phyloP scores from a whole-genome alignment of 768 basidiomycete species.

The Leccinum obscurum region DNA sequence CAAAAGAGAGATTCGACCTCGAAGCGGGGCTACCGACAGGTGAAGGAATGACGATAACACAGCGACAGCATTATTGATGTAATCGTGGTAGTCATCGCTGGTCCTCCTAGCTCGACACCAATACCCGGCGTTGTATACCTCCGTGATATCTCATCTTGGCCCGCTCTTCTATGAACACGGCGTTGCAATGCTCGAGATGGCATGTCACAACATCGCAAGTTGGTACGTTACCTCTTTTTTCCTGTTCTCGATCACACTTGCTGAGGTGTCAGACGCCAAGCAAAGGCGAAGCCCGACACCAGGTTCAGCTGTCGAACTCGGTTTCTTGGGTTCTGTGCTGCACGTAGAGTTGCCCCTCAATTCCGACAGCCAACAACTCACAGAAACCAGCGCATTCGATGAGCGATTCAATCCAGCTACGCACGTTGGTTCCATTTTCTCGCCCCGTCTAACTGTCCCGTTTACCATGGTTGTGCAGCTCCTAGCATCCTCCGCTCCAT shows the following conservation, averaged over 20 bases:
- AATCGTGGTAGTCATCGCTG: conserved; percentile 39
- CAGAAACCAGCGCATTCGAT: conserved; percentile 49
- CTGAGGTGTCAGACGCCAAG: conserved; percentile 37
- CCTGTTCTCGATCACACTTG: conserved; percentile 1
- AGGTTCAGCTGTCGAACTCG: conserved; percentile 71
- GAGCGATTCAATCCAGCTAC: conserved; percentile 51
- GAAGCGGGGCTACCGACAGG: conserved; percentile 83
- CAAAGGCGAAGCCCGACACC: conserved; percentile 75
- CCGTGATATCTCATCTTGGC: conserved; percentile 64
- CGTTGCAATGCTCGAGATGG: conserved; percentile 77
- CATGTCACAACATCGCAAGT: conserved; percentile 80
- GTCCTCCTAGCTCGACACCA: conserved; percentile 80
- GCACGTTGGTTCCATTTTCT: conserved; percentile 41
- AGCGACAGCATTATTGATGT: conserved; percentile 1
- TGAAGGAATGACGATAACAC: conserved; percentile 23
- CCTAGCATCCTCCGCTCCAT: conserved; percentile 62
- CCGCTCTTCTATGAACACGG: conserved; percentile 75
- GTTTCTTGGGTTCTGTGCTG: conserved; percentile 78
- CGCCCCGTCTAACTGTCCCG: not conserved
- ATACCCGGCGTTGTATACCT: conserved; percentile 82
- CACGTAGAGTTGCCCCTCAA: conserved; percentile 69
- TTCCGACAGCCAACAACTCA: conserved; percentile 71
- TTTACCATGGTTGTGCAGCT: conserved; percentile 44
- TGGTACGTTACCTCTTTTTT: conserved; percentile 55
- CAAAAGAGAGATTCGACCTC: conserved; percentile 63